A percentile compares a stretch with the other conserved stretches of the same genome.
Evolutionary conservation across 345 rosid species (phyloP).

Genomic region (Acer yangbiense): DNA sequence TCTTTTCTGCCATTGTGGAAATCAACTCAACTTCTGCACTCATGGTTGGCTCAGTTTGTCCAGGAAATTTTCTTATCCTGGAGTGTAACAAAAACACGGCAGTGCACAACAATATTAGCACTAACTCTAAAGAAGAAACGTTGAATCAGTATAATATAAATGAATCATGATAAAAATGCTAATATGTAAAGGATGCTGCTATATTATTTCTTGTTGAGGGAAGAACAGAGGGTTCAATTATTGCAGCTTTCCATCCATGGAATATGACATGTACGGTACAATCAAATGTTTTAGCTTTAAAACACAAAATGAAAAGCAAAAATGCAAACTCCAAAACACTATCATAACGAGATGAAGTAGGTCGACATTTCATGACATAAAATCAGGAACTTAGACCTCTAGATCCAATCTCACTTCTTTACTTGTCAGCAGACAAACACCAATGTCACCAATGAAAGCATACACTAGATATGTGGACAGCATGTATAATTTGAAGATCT

Average conservation of each 20-base stretch:
- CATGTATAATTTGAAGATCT: not conserved
- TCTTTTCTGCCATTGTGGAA: constrained; percentile 92
- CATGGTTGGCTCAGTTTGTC: constrained; percentile 96
- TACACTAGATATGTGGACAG: not conserved
- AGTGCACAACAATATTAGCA: constrained; percentile 5
- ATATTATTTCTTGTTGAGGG: not conserved
- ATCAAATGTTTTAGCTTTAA: not conserved
- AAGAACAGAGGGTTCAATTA: not conserved
- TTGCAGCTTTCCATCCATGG: not conserved
- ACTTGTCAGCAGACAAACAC: not conserved
- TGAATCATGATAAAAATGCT: not conserved
- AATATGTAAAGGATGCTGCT: not conserved
- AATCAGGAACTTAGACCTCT: not conserved
- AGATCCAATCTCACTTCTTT: not conserved
- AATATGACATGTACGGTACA: not conserved
- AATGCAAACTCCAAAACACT: not conserved
- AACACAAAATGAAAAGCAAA: not conserved
- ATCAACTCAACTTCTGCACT: constrained; percentile 98
- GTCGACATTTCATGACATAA: not conserved
- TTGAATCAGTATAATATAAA: not conserved
- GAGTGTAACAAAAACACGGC: constrained; percentile 1
- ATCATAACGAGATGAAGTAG: not conserved
- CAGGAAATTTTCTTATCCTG: constrained; percentile 97
- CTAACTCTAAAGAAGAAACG: not conserved
- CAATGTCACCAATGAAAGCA: not conserved